A percentile compares a stretch with the other conserved stretches of the same genome.
Evolutionary conservation across 176 grass and related monocot species (phyloP).

Genomic region (maize (Zea mays)): DNA sequence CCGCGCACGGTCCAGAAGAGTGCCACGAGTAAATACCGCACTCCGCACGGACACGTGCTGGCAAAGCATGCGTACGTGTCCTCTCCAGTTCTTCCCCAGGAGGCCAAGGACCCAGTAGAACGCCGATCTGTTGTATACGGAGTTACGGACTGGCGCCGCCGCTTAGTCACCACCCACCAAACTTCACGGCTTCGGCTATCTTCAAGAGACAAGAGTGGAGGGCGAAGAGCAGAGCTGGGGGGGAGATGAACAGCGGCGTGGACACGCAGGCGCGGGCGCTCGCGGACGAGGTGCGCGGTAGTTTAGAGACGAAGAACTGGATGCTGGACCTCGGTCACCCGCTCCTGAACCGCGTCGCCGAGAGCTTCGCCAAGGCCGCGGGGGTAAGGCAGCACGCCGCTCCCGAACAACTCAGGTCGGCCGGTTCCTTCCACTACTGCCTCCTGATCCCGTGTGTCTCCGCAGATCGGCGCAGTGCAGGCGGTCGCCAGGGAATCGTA

Average conservation of each 20-base stretch:
- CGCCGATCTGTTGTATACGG: neutral
- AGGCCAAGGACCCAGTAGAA: slow-evolving; percentile 13
- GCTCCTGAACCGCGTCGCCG: slow-evolving; percentile 74
- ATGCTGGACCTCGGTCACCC: slow-evolving; percentile 82
- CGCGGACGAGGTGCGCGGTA: slow-evolving; percentile 60
- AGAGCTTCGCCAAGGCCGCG: slow-evolving; percentile 87
- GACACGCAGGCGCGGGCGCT: slow-evolving; percentile 57
- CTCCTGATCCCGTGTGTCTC: neutral
- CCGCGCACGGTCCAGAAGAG: slow-evolving; percentile 36
- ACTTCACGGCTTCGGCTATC: neutral
- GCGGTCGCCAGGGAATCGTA: slow-evolving; percentile 73
- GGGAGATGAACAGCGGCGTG: slow-evolving; percentile 31
- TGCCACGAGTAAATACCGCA: slow-evolving; percentile 25
- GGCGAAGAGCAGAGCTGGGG: neutral
- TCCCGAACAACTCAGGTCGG: neutral
- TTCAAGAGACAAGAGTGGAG: neutral
- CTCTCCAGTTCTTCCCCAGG: neutral
- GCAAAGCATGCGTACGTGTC: slow-evolving; percentile 36
- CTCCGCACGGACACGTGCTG: slow-evolving; percentile 4
- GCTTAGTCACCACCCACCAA: neutral
- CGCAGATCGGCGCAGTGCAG: slow-evolving; percentile 76
- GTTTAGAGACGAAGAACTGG: slow-evolving; percentile 53
- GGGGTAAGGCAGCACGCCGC: slow-evolving; percentile 44
- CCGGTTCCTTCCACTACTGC: neutral
- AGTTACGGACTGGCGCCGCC: neutral